A percentile compares a stretch with the other conserved stretches of the same genome.
Conservation (phyloP, 2,329 filamentous ascomycete species). For the Cordyceps farinosa region DNA sequence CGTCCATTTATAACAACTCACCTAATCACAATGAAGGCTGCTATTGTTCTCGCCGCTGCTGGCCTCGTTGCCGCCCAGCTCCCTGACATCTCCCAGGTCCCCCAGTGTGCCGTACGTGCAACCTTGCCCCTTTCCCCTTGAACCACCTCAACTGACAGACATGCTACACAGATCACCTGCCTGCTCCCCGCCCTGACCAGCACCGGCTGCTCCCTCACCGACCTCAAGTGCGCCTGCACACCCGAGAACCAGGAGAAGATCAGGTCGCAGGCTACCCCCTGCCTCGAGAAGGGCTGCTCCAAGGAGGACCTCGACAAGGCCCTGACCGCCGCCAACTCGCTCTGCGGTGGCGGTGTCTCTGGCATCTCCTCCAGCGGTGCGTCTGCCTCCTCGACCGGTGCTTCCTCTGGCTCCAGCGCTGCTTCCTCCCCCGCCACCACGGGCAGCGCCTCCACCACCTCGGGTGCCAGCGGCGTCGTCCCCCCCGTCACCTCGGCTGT, state of each 20-base stretch:
- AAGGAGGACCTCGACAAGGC: conserved; percentile 30
- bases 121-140: not conserved
- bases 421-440: conserved; percentile 15
- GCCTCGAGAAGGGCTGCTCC: conserved; percentile 35
- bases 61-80: conserved; percentile 38
- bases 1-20: not conserved
- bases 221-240: conserved; percentile 39
- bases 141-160: conserved; percentile 1
- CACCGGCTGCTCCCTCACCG: conserved; percentile 35
- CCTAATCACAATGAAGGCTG: conserved; percentile 39
- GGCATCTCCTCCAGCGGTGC: conserved; percentile 11
- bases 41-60: conserved; percentile 31
- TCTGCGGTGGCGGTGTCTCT: conserved; percentile 17
- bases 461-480: not conserved
- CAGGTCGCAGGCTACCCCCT: conserved; percentile 28
- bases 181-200: conserved; percentile 33
- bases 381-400: not conserved
- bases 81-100: conserved; percentile 30
- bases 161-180: conserved; percentile 29
- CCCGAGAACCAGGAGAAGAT: conserved; percentile 32
- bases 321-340: conserved; percentile 30
- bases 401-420: conserved; percentile 2
- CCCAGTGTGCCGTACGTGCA: conserved; percentile 40
- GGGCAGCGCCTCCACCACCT: not conserved
- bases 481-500: conserved; percentile 11